Percentiles rank a stretch among this genome's conserved stretches.
These are phyloP conservation scores for Pseudocercospora eumusae DNA, from an alignment of 2,329 filamentous ascomycete species.

Conservation along the genomic window DNA sequence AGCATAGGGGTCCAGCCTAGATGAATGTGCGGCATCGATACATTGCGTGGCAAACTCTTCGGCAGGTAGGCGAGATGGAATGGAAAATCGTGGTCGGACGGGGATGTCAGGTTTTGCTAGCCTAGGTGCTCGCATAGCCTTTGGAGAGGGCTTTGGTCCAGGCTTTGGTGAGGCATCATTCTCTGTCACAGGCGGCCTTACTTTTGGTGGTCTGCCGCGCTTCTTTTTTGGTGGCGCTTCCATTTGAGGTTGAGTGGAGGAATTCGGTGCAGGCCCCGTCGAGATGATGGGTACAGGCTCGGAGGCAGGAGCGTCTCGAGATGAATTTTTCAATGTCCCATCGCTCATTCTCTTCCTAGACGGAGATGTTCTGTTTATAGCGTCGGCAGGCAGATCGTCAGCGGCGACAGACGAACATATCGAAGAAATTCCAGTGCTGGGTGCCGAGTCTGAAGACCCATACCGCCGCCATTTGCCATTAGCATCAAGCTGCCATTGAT, in stretches of 20 bases:
- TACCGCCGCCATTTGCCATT: constrained; percentile 39
- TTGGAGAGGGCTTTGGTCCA: constrained; percentile 20
- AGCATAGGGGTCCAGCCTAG: constrained; percentile 83
- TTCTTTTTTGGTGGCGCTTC: constrained; percentile 30
- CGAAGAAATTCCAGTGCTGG: constrained; percentile 40
- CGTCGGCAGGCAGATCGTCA: constrained; percentile 28
- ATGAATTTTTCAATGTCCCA: constrained; percentile 31
- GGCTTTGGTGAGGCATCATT: constrained; percentile 13
- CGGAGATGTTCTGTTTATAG: constrained; percentile 2
- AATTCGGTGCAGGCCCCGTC: constrained; percentile 1
- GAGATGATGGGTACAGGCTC: background rate
- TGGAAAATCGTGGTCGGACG: constrained; percentile 61
- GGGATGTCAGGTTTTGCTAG: constrained; percentile 31
- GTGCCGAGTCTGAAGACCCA: constrained; percentile 38
- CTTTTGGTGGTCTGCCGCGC: constrained; percentile 38
- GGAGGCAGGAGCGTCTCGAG: constrained; percentile 8
- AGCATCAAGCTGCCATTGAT: constrained; percentile 32
- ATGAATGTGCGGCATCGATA: constrained; percentile 84
- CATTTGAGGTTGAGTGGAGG: constrained; percentile 16
- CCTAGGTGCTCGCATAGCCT: constrained; percentile 28
- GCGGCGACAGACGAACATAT: constrained; percentile 37
- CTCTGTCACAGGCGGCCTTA: constrained; percentile 25
- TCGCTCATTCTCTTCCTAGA: constrained; percentile 37
- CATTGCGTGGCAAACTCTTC: constrained; percentile 88
- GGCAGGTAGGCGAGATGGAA: constrained; percentile 71